These are phyloP conservation scores for Pachysandra terminalis DNA, from an alignment of 164 flowering plant genomes.

Conservation along the genomic window DNA sequence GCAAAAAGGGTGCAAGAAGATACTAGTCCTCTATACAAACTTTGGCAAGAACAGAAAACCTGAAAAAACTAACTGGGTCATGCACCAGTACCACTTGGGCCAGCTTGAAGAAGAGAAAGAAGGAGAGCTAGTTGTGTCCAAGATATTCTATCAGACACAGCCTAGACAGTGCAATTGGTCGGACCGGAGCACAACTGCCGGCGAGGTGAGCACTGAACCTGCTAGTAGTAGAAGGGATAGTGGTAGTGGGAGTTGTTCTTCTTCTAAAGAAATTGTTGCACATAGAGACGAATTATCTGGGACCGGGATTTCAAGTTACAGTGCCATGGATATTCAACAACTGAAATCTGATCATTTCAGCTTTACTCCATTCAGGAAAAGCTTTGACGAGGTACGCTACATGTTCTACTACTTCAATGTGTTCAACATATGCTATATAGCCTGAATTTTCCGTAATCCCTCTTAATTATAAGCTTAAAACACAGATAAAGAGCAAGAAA, in stretches of 20 bases:
- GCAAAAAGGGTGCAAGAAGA: slow-evolving; percentile 99
- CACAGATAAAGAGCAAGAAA: no score
- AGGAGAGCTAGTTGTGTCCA: slow-evolving; percentile 97
- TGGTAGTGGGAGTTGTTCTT: slow-evolving; percentile 58
- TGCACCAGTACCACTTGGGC: slow-evolving; percentile 98
- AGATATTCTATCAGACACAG: slow-evolving; percentile 96
- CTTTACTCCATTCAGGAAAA: slow-evolving; percentile 41
- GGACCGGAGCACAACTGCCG: slow-evolving; percentile 30
- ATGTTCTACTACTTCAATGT: background rate
- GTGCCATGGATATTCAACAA: slow-evolving; percentile 64
- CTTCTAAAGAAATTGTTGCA: slow-evolving; percentile 38
- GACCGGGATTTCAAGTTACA: slow-evolving; percentile 38
- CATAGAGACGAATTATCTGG: slow-evolving; percentile 43
- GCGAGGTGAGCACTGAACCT: slow-evolving; percentile 38
- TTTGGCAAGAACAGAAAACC: slow-evolving; percentile 94
- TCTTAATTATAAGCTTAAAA: background rate
- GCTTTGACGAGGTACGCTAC: slow-evolving; percentile 57
- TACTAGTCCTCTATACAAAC: slow-evolving; percentile 92
- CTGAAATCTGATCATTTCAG: slow-evolving; percentile 70
- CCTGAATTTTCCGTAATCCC: background rate
- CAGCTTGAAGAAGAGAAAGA: slow-evolving; percentile 94
- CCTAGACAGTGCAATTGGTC: slow-evolving; percentile 92
- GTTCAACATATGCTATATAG: background rate
- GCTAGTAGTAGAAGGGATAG: slow-evolving; percentile 42
- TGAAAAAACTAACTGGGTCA: slow-evolving; percentile 98